Percentiles rank a stretch among this genome's conserved stretches.
Conservation (phyloP, 192 early-diverging fungal genomes). For the Funneliformis mosseae region DNA sequence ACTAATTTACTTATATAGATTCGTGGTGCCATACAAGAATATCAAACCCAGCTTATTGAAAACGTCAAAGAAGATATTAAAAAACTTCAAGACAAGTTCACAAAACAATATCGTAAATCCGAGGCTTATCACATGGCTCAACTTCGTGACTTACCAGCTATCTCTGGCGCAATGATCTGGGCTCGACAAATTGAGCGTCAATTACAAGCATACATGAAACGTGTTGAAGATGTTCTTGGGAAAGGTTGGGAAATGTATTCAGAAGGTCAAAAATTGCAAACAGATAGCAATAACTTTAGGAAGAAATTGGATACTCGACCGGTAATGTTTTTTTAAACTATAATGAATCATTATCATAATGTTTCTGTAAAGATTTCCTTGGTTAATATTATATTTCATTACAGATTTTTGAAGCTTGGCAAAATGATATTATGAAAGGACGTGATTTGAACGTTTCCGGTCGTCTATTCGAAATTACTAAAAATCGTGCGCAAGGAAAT, state of each 20-base stretch:
- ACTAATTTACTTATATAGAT: constrained; percentile 54
- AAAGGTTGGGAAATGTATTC: constrained; percentile 96
- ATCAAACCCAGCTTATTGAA: constrained; percentile 97
- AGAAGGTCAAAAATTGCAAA: constrained; percentile 92
- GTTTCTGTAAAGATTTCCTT: not conserved
- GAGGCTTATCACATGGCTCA: constrained; percentile 88
- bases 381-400: not conserved
- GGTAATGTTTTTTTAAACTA: not conserved
- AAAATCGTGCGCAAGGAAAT: constrained; percentile 74
- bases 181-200: constrained; percentile 97
- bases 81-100: constrained; percentile 95
- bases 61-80: constrained; percentile 98
- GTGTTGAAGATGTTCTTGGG: constrained; percentile 97
- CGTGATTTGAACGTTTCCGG: constrained; percentile 84
- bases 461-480: constrained; percentile 86
- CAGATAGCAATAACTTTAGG: constrained; percentile 85
- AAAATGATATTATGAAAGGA: constrained; percentile 75
- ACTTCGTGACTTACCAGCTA: constrained; percentile 90
- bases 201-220: constrained; percentile 91
- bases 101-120: constrained; percentile 84
- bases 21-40: constrained; percentile 99
- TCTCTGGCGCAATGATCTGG: constrained; percentile 96
- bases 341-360: not conserved
- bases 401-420: constrained; percentile 90
- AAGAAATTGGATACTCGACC: constrained; percentile 92